Evolutionary conservation across 2,329 filamentous ascomycete species (phyloP), one percentile per base, ranked within the genome.

Genomic region (Xylariomycetidae sp.): DNA sequence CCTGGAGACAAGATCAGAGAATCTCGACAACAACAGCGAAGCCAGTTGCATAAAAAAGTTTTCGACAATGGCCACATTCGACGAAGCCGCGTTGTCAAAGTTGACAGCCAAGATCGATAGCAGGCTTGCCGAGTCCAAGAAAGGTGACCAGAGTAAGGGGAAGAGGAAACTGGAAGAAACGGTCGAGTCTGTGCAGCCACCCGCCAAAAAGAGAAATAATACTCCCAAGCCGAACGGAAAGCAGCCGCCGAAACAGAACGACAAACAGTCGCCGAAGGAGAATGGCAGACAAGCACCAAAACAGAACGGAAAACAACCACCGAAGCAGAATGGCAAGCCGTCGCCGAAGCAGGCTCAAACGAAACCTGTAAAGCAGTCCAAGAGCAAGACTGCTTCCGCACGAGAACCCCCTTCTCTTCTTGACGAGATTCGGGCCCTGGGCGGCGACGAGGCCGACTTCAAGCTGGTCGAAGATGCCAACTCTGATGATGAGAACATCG

Each of bases 391-490:
- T 18, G 29, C 30, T 16, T 20, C 36, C n/a, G 28, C 51, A 16
- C 51, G 50, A 27, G 60, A 63, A 19, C 38, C 38, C 25, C 48
- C 43, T 17, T 53, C 58, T 10, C 61, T 84, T 4, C 59, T 84
- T 6, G 70, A 76, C 36, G 80, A 84, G 49, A 84, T 84, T 41
- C 66, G 70, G 43, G 76, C 75, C 11, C 62, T 85, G 2, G 80
- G 79, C 4, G 80, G 80, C 11, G 77, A 81, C 33, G 75, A 83
- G 54, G 67, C 76, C 26, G 80, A 84, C 42, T 54, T 81, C 27
- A 72, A 76, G 22, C 67, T 84, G 20, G 70, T 84, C 33, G 72
- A 68, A 26, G 74, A 72, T 38, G 60, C 70, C 6, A 61, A 67
- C 41, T 75, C 71, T 2, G 69, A 71, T 35, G 63, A 66, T 14